Conservation (phyloP, 116 monocot species). For the Cymodocea nodosa region DNA sequence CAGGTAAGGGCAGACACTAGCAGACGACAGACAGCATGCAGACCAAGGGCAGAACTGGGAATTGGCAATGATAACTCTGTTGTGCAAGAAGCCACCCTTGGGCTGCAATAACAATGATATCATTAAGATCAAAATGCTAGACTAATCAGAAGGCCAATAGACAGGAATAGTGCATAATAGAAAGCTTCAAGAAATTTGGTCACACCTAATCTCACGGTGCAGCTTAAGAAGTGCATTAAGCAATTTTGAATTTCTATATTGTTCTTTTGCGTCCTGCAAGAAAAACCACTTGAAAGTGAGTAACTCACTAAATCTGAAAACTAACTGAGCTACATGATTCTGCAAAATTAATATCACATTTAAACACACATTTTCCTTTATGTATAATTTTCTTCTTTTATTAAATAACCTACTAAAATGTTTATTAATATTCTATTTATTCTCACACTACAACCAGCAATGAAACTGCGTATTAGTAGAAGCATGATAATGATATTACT, state of each 20-base stretch:
- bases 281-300: neutral
- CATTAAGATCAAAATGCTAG: neutral
- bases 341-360: too few species aligned
- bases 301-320: too few species aligned
- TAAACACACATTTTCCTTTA: too few species aligned
- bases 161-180: too few species aligned
- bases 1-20: slow-evolving; percentile 76
- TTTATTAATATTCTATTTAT: too few species aligned
- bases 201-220: slow-evolving; percentile 89
- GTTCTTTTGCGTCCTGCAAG: slow-evolving; percentile 74
- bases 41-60: slow-evolving; percentile 52
- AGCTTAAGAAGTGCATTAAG: slow-evolving; percentile 65
- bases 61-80: slow-evolving; percentile 52
- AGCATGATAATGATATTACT: too few species aligned
- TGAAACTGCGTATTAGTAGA: too few species aligned
- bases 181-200: too few species aligned
- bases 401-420: too few species aligned
- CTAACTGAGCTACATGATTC: too few species aligned
- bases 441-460: too few species aligned
- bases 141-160: neutral
- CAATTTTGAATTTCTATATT: slow-evolving; percentile 84
- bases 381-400: too few species aligned
- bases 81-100: slow-evolving; percentile 66
- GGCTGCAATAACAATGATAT: slow-evolving; percentile 36
- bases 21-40: slow-evolving; percentile 75